A percentile compares a stretch with the other conserved stretches of the same genome.
Evolutionary conservation across 2,329 filamentous ascomycete genomes (phyloP).

Genomic region (Tolypocladium amazonense): DNA sequence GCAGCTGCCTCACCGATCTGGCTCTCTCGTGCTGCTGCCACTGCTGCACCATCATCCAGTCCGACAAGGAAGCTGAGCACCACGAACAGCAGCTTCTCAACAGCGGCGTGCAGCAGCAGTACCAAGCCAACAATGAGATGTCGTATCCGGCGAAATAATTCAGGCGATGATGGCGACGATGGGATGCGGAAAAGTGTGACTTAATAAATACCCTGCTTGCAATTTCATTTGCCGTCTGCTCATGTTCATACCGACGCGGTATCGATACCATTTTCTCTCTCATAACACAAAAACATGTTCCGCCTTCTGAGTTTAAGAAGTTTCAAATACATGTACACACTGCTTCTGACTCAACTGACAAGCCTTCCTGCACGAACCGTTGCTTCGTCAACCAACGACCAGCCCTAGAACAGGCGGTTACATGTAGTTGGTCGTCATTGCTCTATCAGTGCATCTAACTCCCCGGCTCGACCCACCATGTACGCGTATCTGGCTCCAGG

Average conservation of each 20-base stretch:
- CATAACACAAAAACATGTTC: neutral
- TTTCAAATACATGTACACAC: no score
- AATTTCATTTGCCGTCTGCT: neutral
- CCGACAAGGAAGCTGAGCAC: conserved; percentile 34
- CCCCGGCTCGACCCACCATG: neutral
- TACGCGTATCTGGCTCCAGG: neutral
- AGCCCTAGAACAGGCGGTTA: neutral
- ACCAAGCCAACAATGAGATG: conserved; percentile 10
- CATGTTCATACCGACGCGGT: neutral
- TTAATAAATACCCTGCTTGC: neutral
- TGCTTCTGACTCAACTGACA: no score
- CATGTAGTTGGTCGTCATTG: neutral
- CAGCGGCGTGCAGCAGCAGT: conserved; percentile 8
- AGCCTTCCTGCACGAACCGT: no score
- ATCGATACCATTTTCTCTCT: neutral
- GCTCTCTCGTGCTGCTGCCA: conserved; percentile 32
- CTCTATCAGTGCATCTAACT: no score
- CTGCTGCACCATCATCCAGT: conserved; percentile 33
- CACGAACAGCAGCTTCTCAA: conserved; percentile 16
- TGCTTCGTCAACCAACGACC: no score
- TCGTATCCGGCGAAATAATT: conserved; percentile 2
- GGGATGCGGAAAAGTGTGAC: neutral
- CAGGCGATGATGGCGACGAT: neutral
- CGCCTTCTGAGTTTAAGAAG: no score
- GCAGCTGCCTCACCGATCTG: conserved; percentile 31